A percentile compares a stretch with the other conserved stretches of the same genome.
These are phyloP conservation scores for Hericium erinaceus DNA, from an alignment of 768 basidiomycete genomes.

Conservation along the genomic window DNA sequence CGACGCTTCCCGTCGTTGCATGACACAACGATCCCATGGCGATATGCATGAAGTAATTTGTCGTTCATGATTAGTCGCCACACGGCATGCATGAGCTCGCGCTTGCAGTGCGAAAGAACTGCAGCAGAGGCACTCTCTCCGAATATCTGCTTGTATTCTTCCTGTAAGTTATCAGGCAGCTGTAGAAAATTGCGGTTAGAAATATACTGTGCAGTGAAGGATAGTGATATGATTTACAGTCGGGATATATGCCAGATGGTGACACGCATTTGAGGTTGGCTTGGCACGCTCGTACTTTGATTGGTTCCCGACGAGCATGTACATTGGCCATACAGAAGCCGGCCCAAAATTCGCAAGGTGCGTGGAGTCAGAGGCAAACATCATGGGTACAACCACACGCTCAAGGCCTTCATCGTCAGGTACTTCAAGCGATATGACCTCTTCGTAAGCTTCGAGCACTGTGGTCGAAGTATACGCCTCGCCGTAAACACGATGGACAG, in stretches of 20 bases:
- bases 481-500: background rate
- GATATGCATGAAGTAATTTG: conserved; percentile 16
- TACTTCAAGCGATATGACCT: background rate
- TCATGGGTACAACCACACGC: conserved; percentile 1
- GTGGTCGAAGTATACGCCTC: background rate
- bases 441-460: background rate
- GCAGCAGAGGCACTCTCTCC: background rate
- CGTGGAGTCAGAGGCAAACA: conserved; percentile 19
- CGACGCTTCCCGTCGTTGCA: conserved; percentile 17
- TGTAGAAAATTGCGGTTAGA: background rate
- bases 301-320: conserved; percentile 30
- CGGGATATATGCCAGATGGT: conserved; percentile 37
- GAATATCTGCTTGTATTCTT: background rate
- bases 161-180: background rate
- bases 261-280: conserved; percentile 23
- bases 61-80: conserved; percentile 14
- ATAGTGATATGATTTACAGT: conserved; percentile 30
- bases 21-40: conserved; percentile 13
- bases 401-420: background rate
- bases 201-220: background rate
- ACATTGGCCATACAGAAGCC: conserved; percentile 29
- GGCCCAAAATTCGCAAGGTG: conserved; percentile 24
- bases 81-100: conserved; percentile 18
- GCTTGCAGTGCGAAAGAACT: conserved; percentile 5
- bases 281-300: conserved; percentile 29